Evolutionary conservation across 75 land plant species (phyloP), one percentile per base, ranked within the genome.

Genomic region (Cryptomeria japonica): DNA sequence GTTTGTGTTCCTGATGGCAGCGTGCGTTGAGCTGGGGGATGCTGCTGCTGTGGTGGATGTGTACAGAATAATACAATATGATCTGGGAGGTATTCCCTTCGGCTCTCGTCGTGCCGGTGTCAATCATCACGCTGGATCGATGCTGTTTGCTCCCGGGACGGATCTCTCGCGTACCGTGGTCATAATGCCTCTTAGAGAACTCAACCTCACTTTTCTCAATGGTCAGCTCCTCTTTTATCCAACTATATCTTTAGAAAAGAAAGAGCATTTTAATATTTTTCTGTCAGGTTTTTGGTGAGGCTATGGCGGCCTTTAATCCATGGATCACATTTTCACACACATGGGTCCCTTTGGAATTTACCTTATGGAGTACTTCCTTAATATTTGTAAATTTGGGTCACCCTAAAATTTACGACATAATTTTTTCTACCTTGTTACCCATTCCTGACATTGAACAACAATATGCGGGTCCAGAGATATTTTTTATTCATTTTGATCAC

Each of bases 31-130:
- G 90, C 92, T 98, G 88, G 90, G 96, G 75, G 99, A 95, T 82
- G 99, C 99, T 37, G 99, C 97, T 41, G 90, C 99, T 72, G 99
- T 93, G 88, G 95, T 96, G 88, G 97, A 98, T 87, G 99, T 98
- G 78, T 98, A 95, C 91, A 96, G 99, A 19, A 93, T 96, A 87
- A 97, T 98, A 80, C 99, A 98, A 88, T 98, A 96, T 87, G 99
- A 98, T 56, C 86, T 98, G 61, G 88, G 93, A 56, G 98, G 97
- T 4, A 89, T 88, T 0, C 99, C 99, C 32, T 93, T 95, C 78
- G 99, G 99, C 38, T 98, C 99, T 16, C 96, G 99, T 10, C 90
- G 95, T 46, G 97, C 99, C 36, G 77, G 78, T 47, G 90, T 98
- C 88, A 98, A 96, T 86, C 97, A 98, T 91, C 99, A 96, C 89